These are phyloP conservation scores for Cicer arietinum DNA, from an alignment of 306 rosid species.

Conservation along the genomic window DNA sequence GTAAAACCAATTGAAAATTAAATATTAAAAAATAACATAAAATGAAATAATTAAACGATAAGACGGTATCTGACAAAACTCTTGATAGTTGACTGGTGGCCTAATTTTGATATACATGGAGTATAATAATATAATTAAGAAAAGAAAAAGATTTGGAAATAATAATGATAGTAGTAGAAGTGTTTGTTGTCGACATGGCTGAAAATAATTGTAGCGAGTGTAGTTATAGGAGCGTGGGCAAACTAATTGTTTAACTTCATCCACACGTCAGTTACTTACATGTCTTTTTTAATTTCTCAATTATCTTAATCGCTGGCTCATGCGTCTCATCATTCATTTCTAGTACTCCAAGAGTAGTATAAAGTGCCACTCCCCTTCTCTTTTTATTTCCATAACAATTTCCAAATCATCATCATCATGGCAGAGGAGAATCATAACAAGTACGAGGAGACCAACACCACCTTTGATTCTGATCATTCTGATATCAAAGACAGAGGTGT, in stretches of 20 bases:
- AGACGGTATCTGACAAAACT: too few species aligned
- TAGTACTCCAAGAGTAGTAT: too few species aligned
- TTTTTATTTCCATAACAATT: too few species aligned
- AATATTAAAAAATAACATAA: too few species aligned
- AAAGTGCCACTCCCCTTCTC: too few species aligned
- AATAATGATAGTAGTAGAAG: too few species aligned
- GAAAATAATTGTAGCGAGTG: constrained; percentile 30
- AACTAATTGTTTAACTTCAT: constrained; percentile 27
- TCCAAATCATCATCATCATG: constrained; percentile 45
- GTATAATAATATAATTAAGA: too few species aligned
- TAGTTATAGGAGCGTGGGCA: constrained; percentile 24
- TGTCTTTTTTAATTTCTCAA: not conserved
- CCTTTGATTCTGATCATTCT: constrained; percentile 19
- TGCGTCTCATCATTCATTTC: constrained; percentile 42
- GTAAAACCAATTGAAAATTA: too few species aligned
- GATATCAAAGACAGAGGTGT: constrained; percentile 76
- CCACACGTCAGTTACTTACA: constrained; percentile 31
- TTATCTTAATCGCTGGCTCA: constrained; percentile 32
- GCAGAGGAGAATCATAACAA: constrained; percentile 70
- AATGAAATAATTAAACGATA: too few species aligned
- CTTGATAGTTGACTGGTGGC: too few species aligned
- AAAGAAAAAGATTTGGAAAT: not conserved
- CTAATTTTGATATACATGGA: too few species aligned
- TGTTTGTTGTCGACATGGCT: too few species aligned
- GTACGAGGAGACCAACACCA: constrained; percentile 47